Percentiles rank a stretch among this genome's conserved stretches.
Evolutionary conservation across 108 stramenopile genomes (phyloP).

Genomic region (Schizochytrium sp.): DNA sequence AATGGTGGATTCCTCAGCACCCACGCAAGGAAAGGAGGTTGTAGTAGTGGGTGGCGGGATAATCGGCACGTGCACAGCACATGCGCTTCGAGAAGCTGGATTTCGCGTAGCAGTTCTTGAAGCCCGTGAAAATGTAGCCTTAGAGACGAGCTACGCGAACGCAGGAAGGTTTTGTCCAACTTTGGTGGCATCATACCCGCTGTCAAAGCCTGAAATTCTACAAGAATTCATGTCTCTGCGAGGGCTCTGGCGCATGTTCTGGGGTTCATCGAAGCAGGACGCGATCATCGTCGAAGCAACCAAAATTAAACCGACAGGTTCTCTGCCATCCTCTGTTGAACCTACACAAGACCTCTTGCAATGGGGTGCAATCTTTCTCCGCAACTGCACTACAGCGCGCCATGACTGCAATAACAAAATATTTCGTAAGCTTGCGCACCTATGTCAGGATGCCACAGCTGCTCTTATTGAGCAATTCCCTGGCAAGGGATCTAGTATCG

Average conservation of each 20-base stretch:
- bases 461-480: conserved; percentile 42
- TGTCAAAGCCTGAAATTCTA: neutral
- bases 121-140: conserved; percentile 8
- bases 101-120: conserved; percentile 27
- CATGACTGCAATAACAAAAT: neutral
- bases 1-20: too few species aligned
- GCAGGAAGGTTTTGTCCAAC: conserved; percentile 51
- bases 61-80: conserved; percentile 41
- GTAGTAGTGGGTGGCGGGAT: conserved; percentile 43
- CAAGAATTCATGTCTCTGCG: neutral
- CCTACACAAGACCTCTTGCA: neutral
- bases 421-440: neutral
- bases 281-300: neutral
- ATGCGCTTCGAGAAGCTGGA: conserved; percentile 16
- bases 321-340: conserved; percentile 1
- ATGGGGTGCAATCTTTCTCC: conserved; percentile 37
- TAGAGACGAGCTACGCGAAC: conserved; percentile 50
- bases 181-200: conserved; percentile 25
- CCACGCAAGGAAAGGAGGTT: neutral
- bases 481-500: neutral
- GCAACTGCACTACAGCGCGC: neutral
- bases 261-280: neutral
- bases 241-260: neutral
- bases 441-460: conserved; percentile 19
- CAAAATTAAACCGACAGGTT: neutral